Evolutionary conservation across 129 eudicot species (phyloP).

Genomic region (Lactuca saligna): DNA sequence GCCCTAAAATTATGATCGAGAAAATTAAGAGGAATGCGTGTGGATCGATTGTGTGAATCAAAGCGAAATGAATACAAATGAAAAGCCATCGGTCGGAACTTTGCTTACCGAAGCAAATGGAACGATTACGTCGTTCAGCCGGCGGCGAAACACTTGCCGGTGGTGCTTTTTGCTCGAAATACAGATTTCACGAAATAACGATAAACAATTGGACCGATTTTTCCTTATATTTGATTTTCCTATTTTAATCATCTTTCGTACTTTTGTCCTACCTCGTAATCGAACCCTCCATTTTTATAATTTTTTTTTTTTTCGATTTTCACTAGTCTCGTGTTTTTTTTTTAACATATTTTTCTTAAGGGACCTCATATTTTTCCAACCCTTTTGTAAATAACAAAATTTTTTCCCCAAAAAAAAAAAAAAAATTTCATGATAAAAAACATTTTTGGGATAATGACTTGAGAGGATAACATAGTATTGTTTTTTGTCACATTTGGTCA

Average conservation of each 20-base stretch:
- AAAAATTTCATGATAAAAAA: too few species aligned
- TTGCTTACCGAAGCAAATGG: slow-evolving; percentile 17
- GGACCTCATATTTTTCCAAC: too few species aligned
- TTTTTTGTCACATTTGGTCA: too few species aligned
- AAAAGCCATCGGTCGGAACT: not conserved
- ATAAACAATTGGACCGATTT: slow-evolving; percentile 14
- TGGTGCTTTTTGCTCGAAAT: slow-evolving; percentile 13
- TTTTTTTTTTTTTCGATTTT: not conserved
- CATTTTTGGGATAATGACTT: too few species aligned
- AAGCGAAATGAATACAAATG: not conserved
- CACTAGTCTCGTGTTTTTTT: too few species aligned
- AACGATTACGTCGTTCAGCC: slow-evolving; percentile 20
- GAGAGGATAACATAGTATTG: too few species aligned
- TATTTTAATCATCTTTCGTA: not conserved
- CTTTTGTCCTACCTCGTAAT: not conserved
- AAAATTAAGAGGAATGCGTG: not conserved
- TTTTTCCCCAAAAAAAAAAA: too few species aligned
- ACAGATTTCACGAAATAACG: not conserved
- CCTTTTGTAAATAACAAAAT: too few species aligned
- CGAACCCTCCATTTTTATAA: not conserved
- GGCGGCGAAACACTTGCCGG: slow-evolving; percentile 28
- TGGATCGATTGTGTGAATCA: slow-evolving; percentile 4
- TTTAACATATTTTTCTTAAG: too few species aligned
- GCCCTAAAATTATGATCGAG: slow-evolving; percentile 6
- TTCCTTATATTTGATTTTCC: slow-evolving; percentile 2